Percentiles rank a stretch among this genome's conserved stretches.
phyloP scores from a whole-genome alignment of 2,329 filamentous ascomycete genomes.

The Aspergillus ochraceoroseus region DNA sequence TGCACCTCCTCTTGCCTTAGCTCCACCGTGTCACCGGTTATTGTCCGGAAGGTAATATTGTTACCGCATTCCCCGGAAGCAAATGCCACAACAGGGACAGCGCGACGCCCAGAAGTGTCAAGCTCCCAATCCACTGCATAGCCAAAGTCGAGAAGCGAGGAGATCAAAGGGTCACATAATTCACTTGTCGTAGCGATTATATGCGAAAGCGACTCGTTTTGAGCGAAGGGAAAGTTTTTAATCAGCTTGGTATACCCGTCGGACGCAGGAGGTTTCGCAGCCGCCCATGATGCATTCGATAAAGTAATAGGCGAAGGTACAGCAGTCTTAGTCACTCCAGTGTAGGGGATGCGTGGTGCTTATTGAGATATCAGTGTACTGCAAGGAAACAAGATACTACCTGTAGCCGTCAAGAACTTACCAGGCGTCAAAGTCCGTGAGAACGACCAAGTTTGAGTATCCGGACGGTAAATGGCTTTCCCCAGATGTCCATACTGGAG shows the following conservation, averaged over 20 bases:
- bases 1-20: slow-evolving; percentile 15
- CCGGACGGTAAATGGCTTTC: slow-evolving; percentile 47
- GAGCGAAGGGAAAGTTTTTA: slow-evolving; percentile 29
- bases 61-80: slow-evolving; percentile 46
- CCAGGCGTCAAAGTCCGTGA: slow-evolving; percentile 33
- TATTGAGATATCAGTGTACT: slow-evolving; percentile 6
- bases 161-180: slow-evolving; percentile 35
- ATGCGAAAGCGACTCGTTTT: slow-evolving; percentile 33
- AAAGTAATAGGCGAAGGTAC: slow-evolving; percentile 23
- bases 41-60: slow-evolving; percentile 43
- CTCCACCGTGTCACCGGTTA: slow-evolving; percentile 30
- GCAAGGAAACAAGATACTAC: neutral
- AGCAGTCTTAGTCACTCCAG: slow-evolving; percentile 29
- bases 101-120: slow-evolving; percentile 24
- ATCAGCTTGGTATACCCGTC: slow-evolving; percentile 36
- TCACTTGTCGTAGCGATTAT: slow-evolving; percentile 27
- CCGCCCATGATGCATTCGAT: slow-evolving; percentile 16
- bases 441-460: slow-evolving; percentile 49
- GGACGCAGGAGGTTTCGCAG: slow-evolving; percentile 25
- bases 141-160: slow-evolving; percentile 48
- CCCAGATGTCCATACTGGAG: slow-evolving; percentile 58
- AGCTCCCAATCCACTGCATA: slow-evolving; percentile 40
- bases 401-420: slow-evolving; percentile 18
- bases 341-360: slow-evolving; percentile 29
- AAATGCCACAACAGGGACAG: slow-evolving; percentile 36